Evolutionary conservation across 2,329 filamentous ascomycete species (phyloP), one percentile per base, ranked within the genome.

Genomic region (Penicillium sp.): DNA sequence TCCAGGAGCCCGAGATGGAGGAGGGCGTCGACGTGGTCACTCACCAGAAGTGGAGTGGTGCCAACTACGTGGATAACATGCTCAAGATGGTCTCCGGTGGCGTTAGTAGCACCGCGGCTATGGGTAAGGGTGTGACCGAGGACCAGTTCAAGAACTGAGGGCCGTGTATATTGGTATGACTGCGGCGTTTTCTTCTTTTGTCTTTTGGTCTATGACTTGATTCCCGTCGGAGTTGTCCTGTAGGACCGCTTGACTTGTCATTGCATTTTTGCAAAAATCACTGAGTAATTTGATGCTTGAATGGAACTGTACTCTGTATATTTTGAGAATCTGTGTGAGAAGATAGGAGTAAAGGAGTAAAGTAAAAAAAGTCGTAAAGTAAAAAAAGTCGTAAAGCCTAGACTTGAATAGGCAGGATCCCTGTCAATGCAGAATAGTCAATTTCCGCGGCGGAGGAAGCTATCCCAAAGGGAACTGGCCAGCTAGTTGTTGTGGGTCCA

Each of bases 31-130:
- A 98, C 68, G 93, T 98, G 33, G 89, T 98, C 57, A 96, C 89
- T 74, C 93, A 98, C 77, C 93, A 98, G 82, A 98, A 97, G 75
- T 98, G 93, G 93, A 89, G 83, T 63, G 93, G 93, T 43, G 93
- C 93, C 20, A 91, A 88, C 60, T 97, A 97, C 68, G 88, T 92
- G 18, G 93, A 98, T 69, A 90, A 95, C 72, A 68, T 96, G 76
- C 78, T 95, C 72, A 95, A 95, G 82, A 96, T 98, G 91, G 88
- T 98, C 29, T 91, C 85, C 4, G 93, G 93, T 2, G 93, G 93
- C 57, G 84, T 97, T 49, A 91, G 85, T 70, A 90, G 85, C 56
- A 97, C 92, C 1, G 88, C 88, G 53, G 93, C 93, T 18, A 98
- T 98, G 93, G 93, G 92, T 29, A 89, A 90, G 76, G 93, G 93